A percentile compares a stretch with the other conserved stretches of the same genome.
Conservation (phyloP, 768 basidiomycete species). For the Rhizopogon roseolus region DNA sequence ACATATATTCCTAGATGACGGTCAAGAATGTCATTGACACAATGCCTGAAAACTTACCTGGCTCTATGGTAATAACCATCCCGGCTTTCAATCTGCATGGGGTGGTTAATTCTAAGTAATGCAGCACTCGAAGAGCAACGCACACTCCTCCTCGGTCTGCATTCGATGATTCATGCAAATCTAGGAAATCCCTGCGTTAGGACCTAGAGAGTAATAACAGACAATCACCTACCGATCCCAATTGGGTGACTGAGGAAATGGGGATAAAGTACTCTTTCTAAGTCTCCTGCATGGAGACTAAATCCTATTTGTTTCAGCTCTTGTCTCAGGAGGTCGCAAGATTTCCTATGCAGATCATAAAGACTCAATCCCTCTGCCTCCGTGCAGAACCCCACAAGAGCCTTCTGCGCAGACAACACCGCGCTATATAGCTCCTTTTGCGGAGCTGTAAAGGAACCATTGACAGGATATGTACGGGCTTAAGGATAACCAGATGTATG, state of each 20-base stretch:
- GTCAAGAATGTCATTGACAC: not conserved
- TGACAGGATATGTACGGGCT: conserved; percentile 88
- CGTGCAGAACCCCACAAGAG: conserved; percentile 56
- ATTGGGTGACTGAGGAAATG: conserved; percentile 92
- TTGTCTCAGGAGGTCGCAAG: conserved; percentile 56
- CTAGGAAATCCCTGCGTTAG: conserved; percentile 32
- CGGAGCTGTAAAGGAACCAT: conserved; percentile 70
- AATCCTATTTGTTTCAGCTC: conserved; percentile 70
- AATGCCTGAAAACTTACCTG: conserved; percentile 40
- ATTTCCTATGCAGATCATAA: conserved; percentile 72
- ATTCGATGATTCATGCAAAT: conserved; percentile 81
- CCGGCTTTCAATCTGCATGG: conserved; percentile 56
- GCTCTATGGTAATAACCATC: conserved; percentile 92
- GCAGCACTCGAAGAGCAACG: conserved; percentile 17
- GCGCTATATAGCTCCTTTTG: conserved; percentile 86
- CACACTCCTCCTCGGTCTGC: conserved; percentile 52
- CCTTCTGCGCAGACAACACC: conserved; percentile 68
- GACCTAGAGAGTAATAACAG: not conserved
- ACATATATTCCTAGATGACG: conserved; percentile 71
- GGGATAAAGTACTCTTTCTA: conserved; percentile 78
- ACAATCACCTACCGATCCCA: conserved; percentile 63
- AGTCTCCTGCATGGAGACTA: conserved; percentile 41
- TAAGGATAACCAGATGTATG: conserved; percentile 2
- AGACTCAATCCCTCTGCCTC: conserved; percentile 53
- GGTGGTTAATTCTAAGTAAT: conserved; percentile 3